A percentile compares a stretch with the other conserved stretches of the same genome.
phyloP scores from a whole-genome alignment of 768 basidiomycete genomes.

The Lentinula guzmanii region DNA sequence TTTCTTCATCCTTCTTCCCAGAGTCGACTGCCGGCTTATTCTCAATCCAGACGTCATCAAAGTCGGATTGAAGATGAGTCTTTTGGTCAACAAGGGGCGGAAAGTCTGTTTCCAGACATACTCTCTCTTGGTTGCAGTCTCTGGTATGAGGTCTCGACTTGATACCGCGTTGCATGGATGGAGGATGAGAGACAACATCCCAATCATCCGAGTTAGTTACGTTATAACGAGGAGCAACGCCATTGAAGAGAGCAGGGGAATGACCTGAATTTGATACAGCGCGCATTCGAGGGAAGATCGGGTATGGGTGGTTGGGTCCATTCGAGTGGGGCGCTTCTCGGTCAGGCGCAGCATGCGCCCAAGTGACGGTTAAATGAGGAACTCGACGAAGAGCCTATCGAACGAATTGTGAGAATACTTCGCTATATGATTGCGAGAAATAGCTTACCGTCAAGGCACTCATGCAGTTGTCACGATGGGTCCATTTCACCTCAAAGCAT shows the following conservation, averaged over 20 bases:
- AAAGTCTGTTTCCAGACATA: constrained; percentile 30
- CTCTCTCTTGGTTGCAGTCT: neutral
- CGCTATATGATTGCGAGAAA: neutral
- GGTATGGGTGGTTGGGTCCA: constrained; percentile 16
- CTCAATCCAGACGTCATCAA: constrained; percentile 10
- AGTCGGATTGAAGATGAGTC: neutral
- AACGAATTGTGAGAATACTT: neutral
- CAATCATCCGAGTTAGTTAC: neutral
- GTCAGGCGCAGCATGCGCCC: constrained; percentile 53
- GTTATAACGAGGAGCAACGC: neutral
- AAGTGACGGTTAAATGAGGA: constrained; percentile 69
- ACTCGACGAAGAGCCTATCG: constrained; percentile 63
- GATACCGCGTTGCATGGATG: neutral
- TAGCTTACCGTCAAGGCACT: constrained; percentile 59
- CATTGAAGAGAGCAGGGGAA: neutral
- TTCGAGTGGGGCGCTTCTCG: constrained; percentile 1
- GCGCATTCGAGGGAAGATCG: constrained; percentile 24
- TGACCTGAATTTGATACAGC: neutral
- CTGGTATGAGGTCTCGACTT: neutral
- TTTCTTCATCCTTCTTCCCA: constrained; percentile 4
- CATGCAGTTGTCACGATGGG: constrained; percentile 69
- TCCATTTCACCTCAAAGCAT: constrained; percentile 80
- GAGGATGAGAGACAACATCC: neutral
- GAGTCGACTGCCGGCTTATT: constrained; percentile 8
- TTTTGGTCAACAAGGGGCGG: constrained; percentile 16